Base-by-base conservation (phyloP, 1,139 yeast species). In the Suhomyces bokatorum region DNA sequence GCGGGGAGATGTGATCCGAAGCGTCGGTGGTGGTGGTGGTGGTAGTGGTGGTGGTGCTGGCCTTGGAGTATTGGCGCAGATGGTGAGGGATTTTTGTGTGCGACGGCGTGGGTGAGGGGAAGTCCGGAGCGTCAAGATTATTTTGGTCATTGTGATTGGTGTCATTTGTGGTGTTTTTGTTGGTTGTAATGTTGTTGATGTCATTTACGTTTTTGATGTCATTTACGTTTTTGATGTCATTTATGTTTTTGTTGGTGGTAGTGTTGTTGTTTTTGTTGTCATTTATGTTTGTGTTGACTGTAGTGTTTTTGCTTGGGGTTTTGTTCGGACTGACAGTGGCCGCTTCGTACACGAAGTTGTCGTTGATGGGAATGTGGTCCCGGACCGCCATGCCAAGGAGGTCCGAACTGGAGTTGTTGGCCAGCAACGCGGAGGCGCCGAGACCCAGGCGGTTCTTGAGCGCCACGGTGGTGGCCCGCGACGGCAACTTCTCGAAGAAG, bases 401-500 rank as follows among this genome's bases (percentile, higher is more conserved):
- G 31, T 45, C 48, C 7, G 45, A 42, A 37, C 45, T 42, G 20
- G 48, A 51, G 52, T 49, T 49, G 40, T 40, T 32, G 40, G 45
- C 37, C 42, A 39, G 42, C 9, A 38, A 42, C 15, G 35, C 35
- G 33, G 39, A 33, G 14, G 35, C 44, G 43, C 55, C 24, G 4
- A 20, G 24, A 7, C 24, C 24, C 24, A 20, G 24, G 9, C 24
- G 37, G 40, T 49, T 53, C 45, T 58, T 59, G 37, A 56, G 37
- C 15, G 46, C 45, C 9, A 62, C 57, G 29, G 53, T 46, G 40
- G 67, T 60, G 6, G 70, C 64, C 32, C 67, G 58, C 4, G 70
- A 62, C 13, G 76, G 75, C 40, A 70, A 53, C 50, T 72, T 73
- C 44, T 70, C 77, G 45, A 70, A 70, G 43, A 67, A 64, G 11